Evolutionary conservation across 805 yeast genomes (phyloP).

Genomic region (Metschnikowia anglica): DNA sequence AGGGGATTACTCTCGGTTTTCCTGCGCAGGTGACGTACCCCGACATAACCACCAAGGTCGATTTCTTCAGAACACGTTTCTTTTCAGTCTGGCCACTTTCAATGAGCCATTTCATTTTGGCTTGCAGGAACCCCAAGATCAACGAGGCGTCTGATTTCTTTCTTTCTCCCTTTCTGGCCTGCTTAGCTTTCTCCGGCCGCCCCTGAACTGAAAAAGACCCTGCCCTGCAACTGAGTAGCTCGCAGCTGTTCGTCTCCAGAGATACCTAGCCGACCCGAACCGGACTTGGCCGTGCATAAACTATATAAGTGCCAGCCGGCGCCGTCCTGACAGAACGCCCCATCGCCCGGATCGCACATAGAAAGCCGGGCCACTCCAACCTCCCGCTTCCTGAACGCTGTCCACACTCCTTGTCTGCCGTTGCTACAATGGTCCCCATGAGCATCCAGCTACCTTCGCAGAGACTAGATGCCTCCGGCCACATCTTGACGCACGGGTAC

Average conservation of each 20-base stretch:
- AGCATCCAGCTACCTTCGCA: conserved; percentile 9
- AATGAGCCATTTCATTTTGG: not conserved
- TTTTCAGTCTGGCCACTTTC: too few relatives aligned
- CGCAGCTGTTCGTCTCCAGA: too few relatives aligned
- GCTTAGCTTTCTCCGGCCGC: too few relatives aligned
- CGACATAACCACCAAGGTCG: conserved; percentile 13
- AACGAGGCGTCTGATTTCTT: not conserved
- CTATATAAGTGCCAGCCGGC: too few relatives aligned
- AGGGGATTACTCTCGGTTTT: not conserved
- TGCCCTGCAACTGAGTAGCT: too few relatives aligned
- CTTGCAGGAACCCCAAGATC: not conserved
- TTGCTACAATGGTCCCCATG: conserved; percentile 1
- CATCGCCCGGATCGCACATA: too few relatives aligned
- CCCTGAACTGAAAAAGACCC: too few relatives aligned
- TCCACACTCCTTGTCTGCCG: not conserved
- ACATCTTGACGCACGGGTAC: conserved; percentile 45
- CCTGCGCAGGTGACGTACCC: conserved; percentile 3
- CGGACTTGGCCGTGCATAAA: too few relatives aligned
- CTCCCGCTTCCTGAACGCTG: not conserved
- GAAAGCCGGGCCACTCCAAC: too few relatives aligned
- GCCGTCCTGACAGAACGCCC: too few relatives aligned
- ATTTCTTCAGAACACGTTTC: not conserved
- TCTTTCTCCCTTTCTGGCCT: not conserved
- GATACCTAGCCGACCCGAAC: too few relatives aligned
- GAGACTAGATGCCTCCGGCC: conserved; percentile 9